Percentiles rank a stretch among this genome's conserved stretches.
phyloP scores from a whole-genome alignment of 805 yeast genomes.

The Candida boleticola region DNA sequence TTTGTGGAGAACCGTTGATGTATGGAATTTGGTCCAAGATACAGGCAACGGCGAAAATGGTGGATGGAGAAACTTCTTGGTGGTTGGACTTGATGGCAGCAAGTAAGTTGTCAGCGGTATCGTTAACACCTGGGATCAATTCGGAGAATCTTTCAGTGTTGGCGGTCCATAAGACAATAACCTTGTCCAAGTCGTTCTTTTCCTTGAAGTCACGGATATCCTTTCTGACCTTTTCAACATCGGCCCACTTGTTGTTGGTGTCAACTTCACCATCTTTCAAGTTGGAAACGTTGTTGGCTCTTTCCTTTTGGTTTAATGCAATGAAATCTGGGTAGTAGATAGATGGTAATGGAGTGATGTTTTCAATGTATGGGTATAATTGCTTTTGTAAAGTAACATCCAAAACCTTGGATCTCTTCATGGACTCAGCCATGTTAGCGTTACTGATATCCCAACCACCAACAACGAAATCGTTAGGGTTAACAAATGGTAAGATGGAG shows the following conservation, averaged over 20 bases:
- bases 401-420: constrained; percentile 82
- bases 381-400: constrained; percentile 82
- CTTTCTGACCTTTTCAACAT: constrained; percentile 79
- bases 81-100: constrained; percentile 74
- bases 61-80: constrained; percentile 84
- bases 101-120: constrained; percentile 78
- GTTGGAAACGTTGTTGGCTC: constrained; percentile 86
- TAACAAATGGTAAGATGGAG: constrained; percentile 80
- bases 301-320: constrained; percentile 88
- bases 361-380: constrained; percentile 60
- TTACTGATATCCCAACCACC: constrained; percentile 94
- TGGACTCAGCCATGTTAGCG: constrained; percentile 68
- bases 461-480: constrained; percentile 86
- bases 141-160: constrained; percentile 93
- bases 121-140: constrained; percentile 75
- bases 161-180: constrained; percentile 94
- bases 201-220: constrained; percentile 80
- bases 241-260: constrained; percentile 75
- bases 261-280: constrained; percentile 51
- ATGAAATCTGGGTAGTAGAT: constrained; percentile 95
- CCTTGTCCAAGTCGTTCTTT: constrained; percentile 74
- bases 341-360: constrained; percentile 72
- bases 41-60: constrained; percentile 91
- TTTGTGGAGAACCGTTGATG: constrained; percentile 96
- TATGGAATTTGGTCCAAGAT: constrained; percentile 86